Conservation (phyloP, 371 early-diverging fungal species). For the Mucor irregularis region DNA sequence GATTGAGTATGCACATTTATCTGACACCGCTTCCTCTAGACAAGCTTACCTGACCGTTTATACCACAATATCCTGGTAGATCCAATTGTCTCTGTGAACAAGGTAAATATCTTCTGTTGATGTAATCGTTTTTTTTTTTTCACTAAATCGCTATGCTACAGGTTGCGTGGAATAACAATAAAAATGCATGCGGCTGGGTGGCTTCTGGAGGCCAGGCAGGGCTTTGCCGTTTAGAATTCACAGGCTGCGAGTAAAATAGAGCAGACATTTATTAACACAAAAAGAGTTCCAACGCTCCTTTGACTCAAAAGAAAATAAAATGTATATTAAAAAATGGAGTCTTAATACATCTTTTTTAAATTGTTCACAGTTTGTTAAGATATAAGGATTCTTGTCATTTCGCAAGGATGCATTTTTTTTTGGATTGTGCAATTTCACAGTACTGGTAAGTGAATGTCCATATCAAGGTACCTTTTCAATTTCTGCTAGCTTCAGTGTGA, state of each 20-base stretch:
- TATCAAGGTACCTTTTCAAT: too few species aligned
- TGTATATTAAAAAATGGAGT: too few species aligned
- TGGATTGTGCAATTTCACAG: too few species aligned
- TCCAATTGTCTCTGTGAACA: conserved; percentile 10
- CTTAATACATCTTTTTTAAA: too few species aligned
- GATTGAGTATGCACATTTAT: neutral
- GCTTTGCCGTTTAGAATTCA: conserved; percentile 29
- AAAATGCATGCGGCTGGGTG: conserved; percentile 19
- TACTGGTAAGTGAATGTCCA: too few species aligned
- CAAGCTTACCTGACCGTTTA: neutral
- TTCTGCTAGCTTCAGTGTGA: too few species aligned
- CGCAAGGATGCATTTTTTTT: too few species aligned
- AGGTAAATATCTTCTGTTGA: conserved; percentile 7
- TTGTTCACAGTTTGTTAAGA: too few species aligned
- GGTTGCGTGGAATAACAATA: conserved; percentile 30
- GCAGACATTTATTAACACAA: too few species aligned
- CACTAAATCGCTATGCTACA: neutral
- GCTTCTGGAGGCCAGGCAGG: conserved; percentile 33
- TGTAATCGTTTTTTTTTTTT: neutral
- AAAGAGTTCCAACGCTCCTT: too few species aligned
- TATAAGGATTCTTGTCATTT: too few species aligned
- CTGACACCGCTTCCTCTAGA: neutral
- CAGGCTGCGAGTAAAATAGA: conserved; percentile 1
- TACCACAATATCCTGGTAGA: conserved; percentile 2
- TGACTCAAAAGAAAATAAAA: too few species aligned